Percentiles rank a stretch among this genome's conserved stretches.
Conservation (phyloP, 225 moss, liverwort and hornwort genomes). For the Rhytidiadelphus loreus region DNA sequence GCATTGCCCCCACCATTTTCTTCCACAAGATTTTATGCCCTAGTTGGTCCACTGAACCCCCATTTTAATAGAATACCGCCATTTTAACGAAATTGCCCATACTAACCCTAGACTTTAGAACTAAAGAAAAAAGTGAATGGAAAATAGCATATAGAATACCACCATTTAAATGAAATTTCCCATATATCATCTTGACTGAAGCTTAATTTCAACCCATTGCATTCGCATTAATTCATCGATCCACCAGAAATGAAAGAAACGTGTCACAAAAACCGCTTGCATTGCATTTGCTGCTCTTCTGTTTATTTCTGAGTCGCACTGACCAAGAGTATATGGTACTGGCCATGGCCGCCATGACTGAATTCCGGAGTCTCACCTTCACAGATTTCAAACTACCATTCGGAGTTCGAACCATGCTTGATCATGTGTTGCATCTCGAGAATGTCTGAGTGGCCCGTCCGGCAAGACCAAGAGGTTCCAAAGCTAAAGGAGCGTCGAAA, state of each 20-base stretch:
- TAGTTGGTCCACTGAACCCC: too few species aligned
- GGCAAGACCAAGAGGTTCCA: not conserved
- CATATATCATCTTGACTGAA: too few species aligned
- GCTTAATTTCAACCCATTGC: too few species aligned
- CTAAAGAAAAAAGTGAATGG: too few species aligned
- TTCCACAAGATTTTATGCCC: too few species aligned
- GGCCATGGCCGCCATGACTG: not conserved
- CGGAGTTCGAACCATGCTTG: not conserved
- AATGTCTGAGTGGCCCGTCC: not conserved
- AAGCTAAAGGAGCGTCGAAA: not conserved
- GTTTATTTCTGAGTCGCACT: not conserved
- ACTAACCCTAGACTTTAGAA: too few species aligned
- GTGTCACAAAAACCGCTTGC: not conserved
- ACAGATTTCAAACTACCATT: not conserved
- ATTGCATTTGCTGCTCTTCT: not conserved
- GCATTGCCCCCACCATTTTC: too few species aligned
- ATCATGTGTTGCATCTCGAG: not conserved
- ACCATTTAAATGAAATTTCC: too few species aligned
- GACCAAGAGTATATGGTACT: not conserved
- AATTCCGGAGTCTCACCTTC: not conserved
- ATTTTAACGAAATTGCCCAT: too few species aligned
- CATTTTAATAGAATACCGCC: too few species aligned
- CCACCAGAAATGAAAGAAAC: not conserved
- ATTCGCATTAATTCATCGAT: too few species aligned
- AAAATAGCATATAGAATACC: too few species aligned